These are phyloP conservation scores for Petasospora fabianii DNA, from an alignment of 1,139 yeast genomes.

Conservation along the genomic window DNA sequence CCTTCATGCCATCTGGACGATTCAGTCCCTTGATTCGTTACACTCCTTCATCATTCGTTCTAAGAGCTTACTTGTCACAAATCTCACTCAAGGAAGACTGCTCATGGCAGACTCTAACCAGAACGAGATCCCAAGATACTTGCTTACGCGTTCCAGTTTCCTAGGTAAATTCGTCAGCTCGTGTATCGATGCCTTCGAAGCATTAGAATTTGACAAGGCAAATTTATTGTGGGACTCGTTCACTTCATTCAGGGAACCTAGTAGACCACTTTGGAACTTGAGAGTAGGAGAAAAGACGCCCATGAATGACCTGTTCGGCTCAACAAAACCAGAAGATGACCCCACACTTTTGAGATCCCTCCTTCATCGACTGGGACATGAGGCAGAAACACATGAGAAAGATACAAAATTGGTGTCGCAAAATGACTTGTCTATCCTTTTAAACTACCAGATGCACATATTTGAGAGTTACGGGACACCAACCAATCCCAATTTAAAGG, in stretches of 20 bases:
- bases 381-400: neutral
- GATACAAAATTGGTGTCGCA: conserved; percentile 41
- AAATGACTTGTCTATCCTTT: conserved; percentile 47
- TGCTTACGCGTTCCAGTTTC: conserved; percentile 35
- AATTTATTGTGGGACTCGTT: conserved; percentile 52
- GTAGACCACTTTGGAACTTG: conserved; percentile 20
- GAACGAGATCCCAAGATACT: conserved; percentile 18
- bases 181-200: conserved; percentile 46
- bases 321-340: conserved; percentile 20
- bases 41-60: conserved; percentile 31
- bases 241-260: conserved; percentile 44
- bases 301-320: conserved; percentile 22
- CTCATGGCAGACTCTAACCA: conserved; percentile 13
- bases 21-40: conserved; percentile 29
- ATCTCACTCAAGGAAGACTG: conserved; percentile 19
- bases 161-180: conserved; percentile 40
- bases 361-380: conserved; percentile 1
- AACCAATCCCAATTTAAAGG: conserved; percentile 44
- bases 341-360: conserved; percentile 14
- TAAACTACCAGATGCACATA: conserved; percentile 54
- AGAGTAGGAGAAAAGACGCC: conserved; percentile 6
- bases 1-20: conserved; percentile 26
- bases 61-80: conserved; percentile 27
- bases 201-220: conserved; percentile 57
- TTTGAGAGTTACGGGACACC: conserved; percentile 53